Evolutionary conservation across 129 eudicot species (phyloP), one percentile per base, ranked within the genome.

Genomic region (Logfia minima): DNA sequence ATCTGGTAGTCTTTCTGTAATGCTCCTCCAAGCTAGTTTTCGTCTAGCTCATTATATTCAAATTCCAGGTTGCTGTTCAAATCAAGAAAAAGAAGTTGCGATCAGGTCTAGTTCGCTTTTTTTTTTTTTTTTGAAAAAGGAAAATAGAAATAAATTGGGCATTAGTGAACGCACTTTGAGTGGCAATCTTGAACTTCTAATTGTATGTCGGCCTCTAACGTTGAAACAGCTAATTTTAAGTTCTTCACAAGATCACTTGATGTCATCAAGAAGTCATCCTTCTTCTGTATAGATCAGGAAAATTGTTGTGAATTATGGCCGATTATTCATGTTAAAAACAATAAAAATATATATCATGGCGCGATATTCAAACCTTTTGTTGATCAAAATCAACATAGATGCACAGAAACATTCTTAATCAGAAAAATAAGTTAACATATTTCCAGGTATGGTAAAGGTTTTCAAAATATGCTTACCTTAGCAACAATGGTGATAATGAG

Each of bases 401-500:
- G n/a, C 5, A 64, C n/a, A 63, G 14, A 26, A 26, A 26, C 29
- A 26, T 26, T 26, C 29, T 26, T 62, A 28, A 22, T 22, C 0
- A 29, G 1, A 24, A 4, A 64, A 64, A 28, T 64, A 64, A 1
- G n/a, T 5, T 28, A 11, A 8, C 0, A 22, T 13, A 59, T 21
- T 59, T 41, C 48, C 14, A 41, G 14, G 48, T 41, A 2, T 41
- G 48, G 14, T 37, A 37, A 37, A 37, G 41, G 41, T 37, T 9
- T 41, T 41, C 48, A 41, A 41, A 14, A 41, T 2, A 3, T 41
- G 48, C 48, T 24, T 71, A 71, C 84, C 87, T 80, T 75, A 56
- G 87, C 75, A 41, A 68, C 75, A 31, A 84, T 66, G 53, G 79
- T 80, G 66, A 84, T 71, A 14, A 70, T 58, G 8, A 84, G 72